phyloP scores from a whole-genome alignment of 441 rosid genomes.

The Arabidopsis lyrata region DNA sequence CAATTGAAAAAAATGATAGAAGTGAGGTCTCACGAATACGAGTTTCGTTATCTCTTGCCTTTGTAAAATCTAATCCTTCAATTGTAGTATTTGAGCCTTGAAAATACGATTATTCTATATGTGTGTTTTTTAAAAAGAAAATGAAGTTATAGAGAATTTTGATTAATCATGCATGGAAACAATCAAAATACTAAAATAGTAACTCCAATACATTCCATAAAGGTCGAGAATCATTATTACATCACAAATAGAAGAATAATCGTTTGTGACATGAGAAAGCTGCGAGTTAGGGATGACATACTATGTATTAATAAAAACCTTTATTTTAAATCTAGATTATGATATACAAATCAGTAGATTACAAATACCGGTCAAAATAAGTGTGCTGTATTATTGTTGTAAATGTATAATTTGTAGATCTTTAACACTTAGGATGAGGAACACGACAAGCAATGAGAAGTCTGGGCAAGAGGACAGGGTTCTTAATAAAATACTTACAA shows the following conservation, averaged over 20 bases:
- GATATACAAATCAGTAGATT: not conserved
- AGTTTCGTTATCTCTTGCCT: slow-evolving; percentile 75
- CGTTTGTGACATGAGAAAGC: not conserved
- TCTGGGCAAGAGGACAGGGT: not conserved
- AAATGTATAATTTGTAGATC: not conserved
- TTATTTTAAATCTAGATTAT: too few species aligned
- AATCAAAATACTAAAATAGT: slow-evolving; percentile 6
- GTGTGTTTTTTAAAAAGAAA: not conserved
- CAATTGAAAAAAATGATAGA: slow-evolving; percentile 56
- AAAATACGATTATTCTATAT: not conserved
- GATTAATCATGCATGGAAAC: slow-evolving; percentile 19
- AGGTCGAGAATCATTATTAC: not conserved
- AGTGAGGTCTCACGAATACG: slow-evolving; percentile 77
- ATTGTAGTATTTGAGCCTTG: slow-evolving; percentile 6
- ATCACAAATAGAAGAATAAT: slow-evolving; percentile 1
- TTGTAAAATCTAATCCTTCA: slow-evolving; percentile 34
- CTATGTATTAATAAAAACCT: too few species aligned
- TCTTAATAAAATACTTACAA: not conserved
- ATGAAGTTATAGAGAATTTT: not conserved
- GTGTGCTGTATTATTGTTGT: not conserved
- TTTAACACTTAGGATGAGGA: not conserved
- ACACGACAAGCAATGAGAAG: not conserved
- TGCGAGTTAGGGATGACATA: not conserved
- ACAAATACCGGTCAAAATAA: not conserved
- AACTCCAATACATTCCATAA: not conserved